Conservation (phyloP, 352 stramenopile genomes). For the Phytophthora colocasiae region DNA sequence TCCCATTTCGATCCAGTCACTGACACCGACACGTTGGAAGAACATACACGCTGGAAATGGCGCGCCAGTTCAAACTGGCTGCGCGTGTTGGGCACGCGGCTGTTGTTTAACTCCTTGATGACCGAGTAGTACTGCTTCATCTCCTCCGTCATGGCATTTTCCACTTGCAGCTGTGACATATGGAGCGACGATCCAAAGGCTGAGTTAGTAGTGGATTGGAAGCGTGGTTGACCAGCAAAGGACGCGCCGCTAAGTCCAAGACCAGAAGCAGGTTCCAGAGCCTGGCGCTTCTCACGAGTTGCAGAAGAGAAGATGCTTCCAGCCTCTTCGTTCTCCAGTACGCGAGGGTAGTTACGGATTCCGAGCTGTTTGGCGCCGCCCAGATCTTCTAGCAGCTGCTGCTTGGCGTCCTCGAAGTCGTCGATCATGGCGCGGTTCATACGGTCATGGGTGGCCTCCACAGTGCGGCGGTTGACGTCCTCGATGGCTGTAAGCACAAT, state of each 20-base stretch:
- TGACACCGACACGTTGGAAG: constrained; percentile 61
- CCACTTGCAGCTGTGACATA: constrained; percentile 69
- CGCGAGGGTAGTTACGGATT: constrained; percentile 75
- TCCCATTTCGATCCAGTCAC: constrained; percentile 77
- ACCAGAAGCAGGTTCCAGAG: constrained; percentile 32
- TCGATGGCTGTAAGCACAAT: constrained; percentile 92
- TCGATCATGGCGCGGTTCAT: constrained; percentile 90
- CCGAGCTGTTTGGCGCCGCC: constrained; percentile 72
- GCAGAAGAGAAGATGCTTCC: constrained; percentile 56
- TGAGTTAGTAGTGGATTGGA: constrained; percentile 47
- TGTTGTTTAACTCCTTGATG: constrained; percentile 74
- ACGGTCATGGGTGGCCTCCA: constrained; percentile 80
- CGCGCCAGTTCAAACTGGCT: constrained; percentile 76
- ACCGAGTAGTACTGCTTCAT: constrained; percentile 86
- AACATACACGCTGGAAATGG: constrained; percentile 61
- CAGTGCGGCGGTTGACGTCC: constrained; percentile 82
- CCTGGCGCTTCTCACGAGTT: constrained; percentile 42
- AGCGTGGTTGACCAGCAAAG: constrained; percentile 60
- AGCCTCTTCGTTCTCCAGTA: constrained; percentile 50
- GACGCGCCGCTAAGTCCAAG: constrained; percentile 58
- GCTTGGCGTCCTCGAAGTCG: constrained; percentile 83
- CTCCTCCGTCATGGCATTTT: constrained; percentile 80
- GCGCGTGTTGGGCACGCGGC: constrained; percentile 70
- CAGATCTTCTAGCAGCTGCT: constrained; percentile 77
- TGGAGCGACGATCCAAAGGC: constrained; percentile 47